These are phyloP conservation scores for Penicillium sp. DNA, from an alignment of 2,329 filamentous ascomycete species.

Conservation along the genomic window DNA sequence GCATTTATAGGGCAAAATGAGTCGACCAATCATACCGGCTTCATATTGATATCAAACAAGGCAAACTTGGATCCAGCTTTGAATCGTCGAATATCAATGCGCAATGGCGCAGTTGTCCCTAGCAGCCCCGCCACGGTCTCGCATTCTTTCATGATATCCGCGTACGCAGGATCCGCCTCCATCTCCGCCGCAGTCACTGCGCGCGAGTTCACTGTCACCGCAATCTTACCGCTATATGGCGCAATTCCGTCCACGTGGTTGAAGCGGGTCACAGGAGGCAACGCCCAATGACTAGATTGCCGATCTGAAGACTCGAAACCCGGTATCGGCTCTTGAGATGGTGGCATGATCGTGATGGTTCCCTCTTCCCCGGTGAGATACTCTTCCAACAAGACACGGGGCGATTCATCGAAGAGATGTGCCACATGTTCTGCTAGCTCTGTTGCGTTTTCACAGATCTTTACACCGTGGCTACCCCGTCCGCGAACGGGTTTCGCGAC, in stretches of 20 bases:
- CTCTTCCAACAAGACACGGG: constrained; percentile 49
- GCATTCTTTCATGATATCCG: constrained; percentile 39
- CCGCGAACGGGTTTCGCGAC: constrained; percentile 53
- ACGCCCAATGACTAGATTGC: constrained; percentile 32
- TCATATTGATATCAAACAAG: constrained; percentile 56
- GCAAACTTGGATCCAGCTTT: constrained; percentile 40
- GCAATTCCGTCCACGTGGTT: constrained; percentile 51
- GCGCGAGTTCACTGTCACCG: constrained; percentile 50
- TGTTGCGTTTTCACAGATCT: constrained; percentile 39
- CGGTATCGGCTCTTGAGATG: constrained; percentile 24
- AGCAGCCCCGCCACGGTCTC: constrained; percentile 43
- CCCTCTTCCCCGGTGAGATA: constrained; percentile 51
- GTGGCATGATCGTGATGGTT: constrained; percentile 56
- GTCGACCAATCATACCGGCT: constrained; percentile 42
- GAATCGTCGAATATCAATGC: constrained; percentile 50
- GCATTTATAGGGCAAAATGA: not conserved
- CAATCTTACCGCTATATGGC: constrained; percentile 52
- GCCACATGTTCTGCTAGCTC: constrained; percentile 38
- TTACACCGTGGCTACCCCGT: constrained; percentile 53
- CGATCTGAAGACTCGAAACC: not conserved
- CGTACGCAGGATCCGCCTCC: constrained; percentile 33
- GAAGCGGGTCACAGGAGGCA: constrained; percentile 50
- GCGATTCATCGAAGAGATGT: constrained; percentile 38
- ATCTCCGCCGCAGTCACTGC: constrained; percentile 37
- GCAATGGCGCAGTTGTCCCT: constrained; percentile 46